A percentile compares a stretch with the other conserved stretches of the same genome.
Evolutionary conservation across 2,329 filamentous ascomycete species (phyloP).

Genomic region (Colletotrichum falcatum): DNA sequence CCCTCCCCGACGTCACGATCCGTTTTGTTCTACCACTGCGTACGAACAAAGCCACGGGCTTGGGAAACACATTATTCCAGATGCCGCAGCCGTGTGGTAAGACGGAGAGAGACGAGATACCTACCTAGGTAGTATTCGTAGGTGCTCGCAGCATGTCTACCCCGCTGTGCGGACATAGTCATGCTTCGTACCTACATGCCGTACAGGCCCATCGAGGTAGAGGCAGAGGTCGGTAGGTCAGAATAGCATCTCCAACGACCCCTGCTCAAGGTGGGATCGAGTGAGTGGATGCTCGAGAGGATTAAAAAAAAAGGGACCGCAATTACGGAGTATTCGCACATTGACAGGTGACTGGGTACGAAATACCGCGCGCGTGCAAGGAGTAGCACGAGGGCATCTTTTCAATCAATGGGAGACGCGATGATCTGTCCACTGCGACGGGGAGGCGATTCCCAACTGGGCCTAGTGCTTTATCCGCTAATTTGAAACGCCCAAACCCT

Average conservation of each 20-base stretch:
- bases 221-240: no score
- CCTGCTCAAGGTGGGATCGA: neutral
- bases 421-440: conserved; percentile 33
- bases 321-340: no score
- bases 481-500: conserved; percentile 44
- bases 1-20: neutral
- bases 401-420: conserved; percentile 41
- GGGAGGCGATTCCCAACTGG: conserved; percentile 22
- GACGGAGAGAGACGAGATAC: no score
- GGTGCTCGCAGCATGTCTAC: no score
- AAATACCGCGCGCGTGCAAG: conserved; percentile 1
- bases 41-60: conserved; percentile 8
- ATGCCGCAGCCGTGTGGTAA: conserved; percentile 6
- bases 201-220: no score
- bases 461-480: conserved; percentile 38
- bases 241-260: no score
- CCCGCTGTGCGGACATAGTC: no score
- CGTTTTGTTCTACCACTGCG: no score
- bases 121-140: no score
- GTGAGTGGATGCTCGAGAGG: neutral
- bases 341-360: no score
- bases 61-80: neutral
- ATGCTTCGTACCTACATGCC: no score
- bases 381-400: conserved; percentile 24
- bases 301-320: neutral